phyloP scores from a whole-genome alignment of 495 filamentous ascomycete species.

The Rhypophila decipiens region DNA sequence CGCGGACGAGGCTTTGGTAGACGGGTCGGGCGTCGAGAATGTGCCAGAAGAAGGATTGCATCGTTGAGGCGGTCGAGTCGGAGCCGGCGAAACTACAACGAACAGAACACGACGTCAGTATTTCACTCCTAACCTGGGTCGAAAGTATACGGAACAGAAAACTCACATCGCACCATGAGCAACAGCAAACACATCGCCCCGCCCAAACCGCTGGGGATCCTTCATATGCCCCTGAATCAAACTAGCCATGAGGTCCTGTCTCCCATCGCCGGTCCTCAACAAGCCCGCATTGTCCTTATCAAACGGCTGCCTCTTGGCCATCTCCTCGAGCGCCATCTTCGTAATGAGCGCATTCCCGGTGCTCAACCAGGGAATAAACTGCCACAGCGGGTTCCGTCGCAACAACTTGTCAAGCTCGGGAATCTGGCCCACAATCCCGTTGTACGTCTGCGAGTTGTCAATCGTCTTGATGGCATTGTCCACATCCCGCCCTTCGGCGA shows the following conservation, averaged over 20 bases:
- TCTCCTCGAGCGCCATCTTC: constrained; percentile 43
- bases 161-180: constrained; percentile 49
- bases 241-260: constrained; percentile 44
- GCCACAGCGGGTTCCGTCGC: constrained; percentile 43
- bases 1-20: constrained; percentile 34
- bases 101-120: constrained; percentile 1
- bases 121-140: background rate
- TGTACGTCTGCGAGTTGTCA: constrained; percentile 48
- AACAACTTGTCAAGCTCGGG: constrained; percentile 43
- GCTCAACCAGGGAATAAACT: constrained; percentile 38
- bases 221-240: constrained; percentile 42
- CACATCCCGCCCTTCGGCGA: constrained; percentile 52
- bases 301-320: constrained; percentile 38
- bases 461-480: constrained; percentile 49
- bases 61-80: constrained; percentile 55
- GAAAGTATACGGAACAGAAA: background rate
- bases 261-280: constrained; percentile 31
- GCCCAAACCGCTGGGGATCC: constrained; percentile 38
- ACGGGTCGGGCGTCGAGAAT: constrained; percentile 39
- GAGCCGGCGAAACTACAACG: constrained; percentile 48
- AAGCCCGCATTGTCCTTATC: constrained; percentile 35
- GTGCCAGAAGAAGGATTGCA: constrained; percentile 52
- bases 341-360: constrained; percentile 45
- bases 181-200: constrained; percentile 49
- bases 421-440: constrained; percentile 48